A percentile compares a stretch with the other conserved stretches of the same genome.
These are phyloP conservation scores for Candida yuanshanica DNA, from an alignment of 805 yeast species.

Conservation along the genomic window DNA sequence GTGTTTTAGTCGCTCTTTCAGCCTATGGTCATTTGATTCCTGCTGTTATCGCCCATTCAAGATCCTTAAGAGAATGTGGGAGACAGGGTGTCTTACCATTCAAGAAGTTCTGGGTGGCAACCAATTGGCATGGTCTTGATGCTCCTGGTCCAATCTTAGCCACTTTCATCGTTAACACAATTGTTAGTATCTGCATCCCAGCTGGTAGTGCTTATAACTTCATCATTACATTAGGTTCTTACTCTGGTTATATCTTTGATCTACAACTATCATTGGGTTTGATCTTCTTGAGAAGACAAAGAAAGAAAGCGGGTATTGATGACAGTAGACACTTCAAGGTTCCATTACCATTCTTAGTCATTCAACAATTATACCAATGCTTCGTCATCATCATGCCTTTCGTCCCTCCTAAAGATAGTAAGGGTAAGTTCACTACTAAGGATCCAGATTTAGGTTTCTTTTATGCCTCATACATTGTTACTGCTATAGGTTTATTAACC, in stretches of 20 bases:
- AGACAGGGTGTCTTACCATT: conserved; percentile 46
- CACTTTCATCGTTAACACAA: conserved; percentile 64
- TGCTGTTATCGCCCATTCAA: conserved; percentile 44
- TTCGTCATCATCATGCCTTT: conserved; percentile 70
- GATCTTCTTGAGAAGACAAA: conserved; percentile 47
- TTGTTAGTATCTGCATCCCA: conserved; percentile 70
- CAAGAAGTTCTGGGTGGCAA: conserved; percentile 37
- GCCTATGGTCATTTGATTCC: conserved; percentile 45
- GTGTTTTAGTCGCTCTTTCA: conserved; percentile 42
- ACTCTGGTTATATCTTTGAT: conserved; percentile 71
- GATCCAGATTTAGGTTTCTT: conserved; percentile 60
- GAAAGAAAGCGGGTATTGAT: conserved; percentile 37
- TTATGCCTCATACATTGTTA: conserved; percentile 70
- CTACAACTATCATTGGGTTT: conserved; percentile 55
- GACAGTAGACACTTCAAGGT: conserved; percentile 60
- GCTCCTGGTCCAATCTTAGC: conserved; percentile 60
- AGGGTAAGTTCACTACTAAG: conserved; percentile 34
- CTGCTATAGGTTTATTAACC: conserved; percentile 61
- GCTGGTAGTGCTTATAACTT: conserved; percentile 85
- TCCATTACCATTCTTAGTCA: conserved; percentile 48
- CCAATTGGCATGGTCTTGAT: conserved; percentile 28
- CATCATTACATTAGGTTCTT: conserved; percentile 61
- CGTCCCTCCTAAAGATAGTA: conserved; percentile 49
- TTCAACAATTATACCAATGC: conserved; percentile 56
- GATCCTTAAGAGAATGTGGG: conserved; percentile 44